Evolutionary conservation across 176 grass and related monocot species (phyloP), one percentile per base, ranked within the genome.

Genomic region (Aegilops speltoides): DNA sequence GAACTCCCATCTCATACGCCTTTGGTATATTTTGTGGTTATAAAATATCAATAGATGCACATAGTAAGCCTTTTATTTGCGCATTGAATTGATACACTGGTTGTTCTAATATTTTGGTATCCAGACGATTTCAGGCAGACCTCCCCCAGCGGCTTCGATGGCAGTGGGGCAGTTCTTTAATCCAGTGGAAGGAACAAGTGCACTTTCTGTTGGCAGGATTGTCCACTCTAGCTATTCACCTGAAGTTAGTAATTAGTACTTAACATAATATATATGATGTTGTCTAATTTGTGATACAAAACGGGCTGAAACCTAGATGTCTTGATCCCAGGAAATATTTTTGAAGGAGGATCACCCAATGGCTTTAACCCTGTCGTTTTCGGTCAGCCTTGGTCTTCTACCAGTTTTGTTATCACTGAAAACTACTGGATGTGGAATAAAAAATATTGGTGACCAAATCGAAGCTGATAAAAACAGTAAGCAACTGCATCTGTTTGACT

Each of bases 151-250:
- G 0, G 90, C 92, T 84, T 98, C 94, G 69, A 98, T 98, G 97
- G 97, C 97, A 84, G 97, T 96, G 73, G 94, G 97, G 62, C 94
- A 98, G 85, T 98, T 98, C 83, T 98, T 98, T 85, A 91, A 96
- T 85, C 97, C 94, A 28, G 76, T 85, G 71, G 89, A 94, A 90
- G 94, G 97, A 63, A 61, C 89, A 59, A 94, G 77, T 69, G 31
- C 82, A 68, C 73, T 94, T 66, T 96, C 94, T 87, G 77, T 79
- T 83, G 68, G 68, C 20, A 89, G 28, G 50, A 89, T 94, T 86
- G 73, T 94, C 57, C 70, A 62, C 59, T 94, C 97, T 82, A 93
- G 79, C 85, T 91, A 94, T 87, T 46, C 67, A 87, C 87, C 85
- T 73, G 73, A 94, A 90, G 94, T 97, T 64, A 78, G 83, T 88